Evolutionary conservation across 805 yeast genomes (phyloP), one percentile per base, ranked within the genome.

Genomic region (Tetrapisispora namnaoensis): DNA sequence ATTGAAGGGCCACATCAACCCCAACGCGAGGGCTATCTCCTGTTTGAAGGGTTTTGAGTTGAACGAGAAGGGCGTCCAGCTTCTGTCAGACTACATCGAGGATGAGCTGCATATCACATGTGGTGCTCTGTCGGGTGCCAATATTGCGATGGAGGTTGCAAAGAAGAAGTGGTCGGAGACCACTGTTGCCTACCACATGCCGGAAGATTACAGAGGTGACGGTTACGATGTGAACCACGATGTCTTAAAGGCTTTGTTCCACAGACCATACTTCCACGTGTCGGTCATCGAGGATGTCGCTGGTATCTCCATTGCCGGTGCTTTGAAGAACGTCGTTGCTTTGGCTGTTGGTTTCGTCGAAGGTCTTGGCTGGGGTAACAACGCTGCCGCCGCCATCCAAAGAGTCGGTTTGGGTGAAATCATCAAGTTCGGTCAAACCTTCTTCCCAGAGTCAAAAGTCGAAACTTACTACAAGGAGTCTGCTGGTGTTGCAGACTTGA

Each of bases 341-440:
- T 74, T 89, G 63, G 95, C 96, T 55, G 96, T 95, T 53, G 99
- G 99, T 49, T 86, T 93, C 65, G 98, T 91, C 53, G 95, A 88
- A 70, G 99, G 99, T 59, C 77, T 86, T 54, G 96, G 95, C 54
- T 93, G 99, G 99, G 99, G 99, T 68, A 96, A 89, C 70, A 93
- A 93, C 67, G 98, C 99, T 55, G 89, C 91, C 70, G 84, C 98
- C 49, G 99, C 98, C 41, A 82, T 93, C 60, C 95, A 91, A 90
- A 80, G 99, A 72, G 84, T 91, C 57, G 99, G 99, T 44, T 72
- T 93, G 55, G 77, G 83, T 61, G 99, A 93, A 73, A 87, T 86
- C 63, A 85, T 90, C 67, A 78, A 78, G 65, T 93, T 93, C 68
- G 93, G 95, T 39, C 75, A 79, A 61, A 75, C 74, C 59, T 90